Percentiles rank a stretch among this genome's conserved stretches.
These are phyloP conservation scores for Kwoniella shandongensis DNA, from an alignment of 768 basidiomycete species.

Conservation along the genomic window DNA sequence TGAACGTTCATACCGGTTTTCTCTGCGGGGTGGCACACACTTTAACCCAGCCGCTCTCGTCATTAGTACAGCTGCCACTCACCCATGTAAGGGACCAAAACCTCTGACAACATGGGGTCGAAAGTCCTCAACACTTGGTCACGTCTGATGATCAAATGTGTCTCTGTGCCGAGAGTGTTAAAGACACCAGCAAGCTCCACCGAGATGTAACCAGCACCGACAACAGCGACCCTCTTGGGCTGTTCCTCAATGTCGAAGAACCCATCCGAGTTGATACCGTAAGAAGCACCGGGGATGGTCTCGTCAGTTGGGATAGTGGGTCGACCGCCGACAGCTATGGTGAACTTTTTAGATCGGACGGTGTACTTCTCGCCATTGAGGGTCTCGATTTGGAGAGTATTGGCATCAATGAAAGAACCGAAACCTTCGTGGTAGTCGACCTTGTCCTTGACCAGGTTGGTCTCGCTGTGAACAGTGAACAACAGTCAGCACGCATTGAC, in stretches of 20 bases:
- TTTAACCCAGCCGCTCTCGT: too few species aligned
- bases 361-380: conserved; percentile 65
- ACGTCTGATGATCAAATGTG: conserved; percentile 84
- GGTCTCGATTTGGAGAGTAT: conserved; percentile 69
- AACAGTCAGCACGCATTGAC: background rate
- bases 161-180: conserved; percentile 84
- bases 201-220: conserved; percentile 97
- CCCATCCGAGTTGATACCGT: conserved; percentile 89
- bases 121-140: conserved; percentile 90
- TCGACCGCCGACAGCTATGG: conserved; percentile 80
- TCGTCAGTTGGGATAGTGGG: conserved; percentile 77
- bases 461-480: conserved; percentile 57
- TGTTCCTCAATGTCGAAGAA: conserved; percentile 91
- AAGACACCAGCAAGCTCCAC: conserved; percentile 95
- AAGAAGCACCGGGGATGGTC: conserved; percentile 76
- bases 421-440: conserved; percentile 83
- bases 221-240: conserved; percentile 87
- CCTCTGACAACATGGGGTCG: conserved; percentile 80
- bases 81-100: conserved; percentile 81
- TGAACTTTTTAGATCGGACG: conserved; percentile 73
- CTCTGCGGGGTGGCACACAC: conserved; percentile 58
- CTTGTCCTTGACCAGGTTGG: conserved; percentile 78
- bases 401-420: conserved; percentile 69
- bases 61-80: too few species aligned
- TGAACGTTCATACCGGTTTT: conserved; percentile 90